Evolutionary conservation across 1,284 basidiomycete species (phyloP), one percentile per base, ranked within the genome.

Genomic region (Cerrena zonata): DNA sequence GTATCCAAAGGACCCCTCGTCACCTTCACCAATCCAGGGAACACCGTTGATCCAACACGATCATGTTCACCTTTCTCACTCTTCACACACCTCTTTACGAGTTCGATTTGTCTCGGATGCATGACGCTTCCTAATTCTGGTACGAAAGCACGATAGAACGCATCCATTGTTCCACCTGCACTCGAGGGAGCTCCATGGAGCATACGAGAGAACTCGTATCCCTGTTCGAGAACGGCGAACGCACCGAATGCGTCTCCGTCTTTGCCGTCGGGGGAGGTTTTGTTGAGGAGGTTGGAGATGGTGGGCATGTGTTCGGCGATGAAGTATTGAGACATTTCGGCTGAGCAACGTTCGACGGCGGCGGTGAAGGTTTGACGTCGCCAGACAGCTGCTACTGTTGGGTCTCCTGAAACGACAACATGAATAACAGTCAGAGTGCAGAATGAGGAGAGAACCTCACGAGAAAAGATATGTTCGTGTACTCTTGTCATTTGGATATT

Each of bases 21-120:
- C 4, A 91, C 82, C 66, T 91, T 91, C 39, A 90, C 89, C 27
- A 91, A 71, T 1, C 89, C 89, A 4, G 89, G 88, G 64, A 91
- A 91, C 51, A 90, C 80, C 0, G 86, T 88, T 1, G 85, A 80
- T 3, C 89, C 89, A 2, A 91, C 87, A 4, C 77, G 71, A 59
- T 89, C 87, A 3, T 69, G 60, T 48, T 89, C 81, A 12, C 84
- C 83, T 19, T 74, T 68, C 65, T 91, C 89, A 57, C 79, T 86
- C 59, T 74, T 82, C 58, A 86, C 61, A 66, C 89, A 91, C 21
- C 88, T 72, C 63, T 87, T 88, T 40, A 89, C 80, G 44, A 91
- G 77, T 62, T 91, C 89, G 56, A 89, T 80, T 61, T 86, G 84
- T 26, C 76, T 69, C 5, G 86, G 82, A 55, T 78, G 77, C 30